Percentiles rank a stretch among this genome's conserved stretches.
These are phyloP conservation scores for Entelexis paramagnoliae DNA, from an alignment of 1,139 yeast species.

Conservation along the genomic window DNA sequence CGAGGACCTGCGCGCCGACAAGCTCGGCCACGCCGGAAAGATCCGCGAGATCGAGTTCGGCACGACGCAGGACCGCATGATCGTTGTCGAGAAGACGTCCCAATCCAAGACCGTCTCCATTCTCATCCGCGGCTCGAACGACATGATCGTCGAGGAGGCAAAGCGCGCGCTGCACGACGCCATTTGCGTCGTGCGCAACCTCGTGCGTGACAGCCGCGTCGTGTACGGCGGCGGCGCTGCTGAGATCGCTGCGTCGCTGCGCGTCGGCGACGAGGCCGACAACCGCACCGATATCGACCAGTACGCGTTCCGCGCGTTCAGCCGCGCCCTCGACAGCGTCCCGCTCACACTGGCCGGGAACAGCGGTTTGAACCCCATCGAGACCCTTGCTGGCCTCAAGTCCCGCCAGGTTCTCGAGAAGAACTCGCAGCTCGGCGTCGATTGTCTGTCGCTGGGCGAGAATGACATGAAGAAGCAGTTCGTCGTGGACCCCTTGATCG, in stretches of 20 bases:
- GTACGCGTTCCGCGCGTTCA: conserved; percentile 92
- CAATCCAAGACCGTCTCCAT: conserved; percentile 88
- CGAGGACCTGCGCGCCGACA: conserved; percentile 74
- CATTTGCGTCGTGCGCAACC: conserved; percentile 90
- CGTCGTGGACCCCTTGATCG: conserved; percentile 93
- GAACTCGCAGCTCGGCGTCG: conserved; percentile 73
- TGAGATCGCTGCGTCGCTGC: conserved; percentile 84
- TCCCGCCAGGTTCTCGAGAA: conserved; percentile 72
- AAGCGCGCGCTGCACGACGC: conserved; percentile 95
- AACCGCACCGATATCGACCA: conserved; percentile 91
- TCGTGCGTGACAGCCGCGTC: conserved; percentile 81
- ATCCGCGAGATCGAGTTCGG: conserved; percentile 89
- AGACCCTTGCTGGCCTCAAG: conserved; percentile 72
- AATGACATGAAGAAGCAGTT: conserved; percentile 88
- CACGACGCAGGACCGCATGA: conserved; percentile 92
- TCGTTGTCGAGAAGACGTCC: conserved; percentile 83
- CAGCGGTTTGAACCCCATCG: conserved; percentile 91
- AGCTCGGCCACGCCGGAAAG: conserved; percentile 79
- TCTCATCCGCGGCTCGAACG: conserved; percentile 88
- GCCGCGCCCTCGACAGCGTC: conserved; percentile 79
- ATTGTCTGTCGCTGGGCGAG: conserved; percentile 79
- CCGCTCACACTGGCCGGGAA: conserved; percentile 96
- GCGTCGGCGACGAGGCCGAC: conserved; percentile 87
- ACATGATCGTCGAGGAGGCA: conserved; percentile 96
- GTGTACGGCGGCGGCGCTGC: conserved; percentile 99